Conservation (phyloP, 345 rosid species). For the Kernera saxatilis region DNA sequence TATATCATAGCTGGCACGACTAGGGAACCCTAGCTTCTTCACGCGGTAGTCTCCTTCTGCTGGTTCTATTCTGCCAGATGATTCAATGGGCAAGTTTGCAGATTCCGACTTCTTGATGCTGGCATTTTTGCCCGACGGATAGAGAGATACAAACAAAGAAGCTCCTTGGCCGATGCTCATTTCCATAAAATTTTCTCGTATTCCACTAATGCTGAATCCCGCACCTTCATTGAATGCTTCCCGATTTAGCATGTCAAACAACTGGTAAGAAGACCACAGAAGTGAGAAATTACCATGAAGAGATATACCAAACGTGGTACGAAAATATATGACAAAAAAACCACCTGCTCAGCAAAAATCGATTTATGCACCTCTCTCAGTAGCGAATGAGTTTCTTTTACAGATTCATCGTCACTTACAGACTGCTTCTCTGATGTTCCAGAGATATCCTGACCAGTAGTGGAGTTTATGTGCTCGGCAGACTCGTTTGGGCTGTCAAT, state of each 20-base stretch:
- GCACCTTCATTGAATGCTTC: conserved; percentile 71
- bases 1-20: conserved; percentile 58
- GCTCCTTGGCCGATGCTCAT: conserved; percentile 69
- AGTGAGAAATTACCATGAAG: conserved; percentile 14
- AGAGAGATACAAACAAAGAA: conserved; percentile 65
- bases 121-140: conserved; percentile 40
- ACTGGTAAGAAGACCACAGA: conserved; percentile 42
- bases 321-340: not conserved
- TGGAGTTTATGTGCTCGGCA: conserved; percentile 26
- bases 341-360: conserved; percentile 84
- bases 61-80: conserved; percentile 40
- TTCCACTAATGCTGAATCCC: conserved; percentile 76
- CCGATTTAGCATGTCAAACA: conserved; percentile 73
- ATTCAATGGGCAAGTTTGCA: conserved; percentile 37
- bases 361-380: conserved; percentile 76
- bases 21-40: conserved; percentile 49
- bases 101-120: conserved; percentile 35
- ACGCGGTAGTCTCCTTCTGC: conserved; percentile 28
- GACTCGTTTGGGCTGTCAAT: conserved; percentile 27
- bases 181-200: conserved; percentile 73
- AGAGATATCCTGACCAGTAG: conserved; percentile 18
- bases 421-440: conserved; percentile 42
- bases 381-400: conserved; percentile 56
- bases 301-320: not conserved
- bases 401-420: conserved; percentile 49